These are phyloP conservation scores for Rosellinia necatrix DNA, from an alignment of 2,329 filamentous ascomycete genomes.

Conservation along the genomic window DNA sequence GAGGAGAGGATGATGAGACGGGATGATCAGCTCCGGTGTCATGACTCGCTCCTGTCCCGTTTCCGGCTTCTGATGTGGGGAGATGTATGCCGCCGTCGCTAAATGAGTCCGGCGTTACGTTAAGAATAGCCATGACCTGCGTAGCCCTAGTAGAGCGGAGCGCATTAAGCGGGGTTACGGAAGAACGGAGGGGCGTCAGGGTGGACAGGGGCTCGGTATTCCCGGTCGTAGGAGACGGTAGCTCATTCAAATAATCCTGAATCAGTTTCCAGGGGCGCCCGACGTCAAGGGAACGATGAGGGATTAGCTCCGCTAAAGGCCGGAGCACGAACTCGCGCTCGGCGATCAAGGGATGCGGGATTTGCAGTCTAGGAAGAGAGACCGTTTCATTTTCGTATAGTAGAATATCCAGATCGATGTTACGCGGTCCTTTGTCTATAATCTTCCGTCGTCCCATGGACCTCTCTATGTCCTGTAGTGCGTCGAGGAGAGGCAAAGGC, in stretches of 20 bases:
- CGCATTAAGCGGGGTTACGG: slow-evolving; percentile 61
- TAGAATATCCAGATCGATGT: slow-evolving; percentile 92
- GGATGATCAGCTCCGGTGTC: neutral
- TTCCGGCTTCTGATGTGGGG: slow-evolving; percentile 29
- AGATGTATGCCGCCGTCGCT: slow-evolving; percentile 79
- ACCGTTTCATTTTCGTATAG: slow-evolving; percentile 73
- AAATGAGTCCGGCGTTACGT: slow-evolving; percentile 95
- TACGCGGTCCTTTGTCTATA: slow-evolving; percentile 91
- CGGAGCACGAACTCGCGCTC: slow-evolving; percentile 94
- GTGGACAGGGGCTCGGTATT: slow-evolving; percentile 57
- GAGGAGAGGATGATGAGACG: neutral
- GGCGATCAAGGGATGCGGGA: slow-evolving; percentile 83
- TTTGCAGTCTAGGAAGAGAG: slow-evolving; percentile 71
- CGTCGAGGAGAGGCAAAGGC: slow-evolving; percentile 76
- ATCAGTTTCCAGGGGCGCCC: slow-evolving; percentile 63
- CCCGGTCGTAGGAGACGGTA: slow-evolving; percentile 47
- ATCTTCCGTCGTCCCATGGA: slow-evolving; percentile 79
- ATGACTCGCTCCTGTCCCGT: neutral
- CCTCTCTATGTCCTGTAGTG: slow-evolving; percentile 83
- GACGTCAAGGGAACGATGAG: slow-evolving; percentile 57
- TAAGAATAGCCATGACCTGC: slow-evolving; percentile 90
- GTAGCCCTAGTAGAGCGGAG: slow-evolving; percentile 65
- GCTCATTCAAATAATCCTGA: slow-evolving; percentile 64
- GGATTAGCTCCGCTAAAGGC: slow-evolving; percentile 76
- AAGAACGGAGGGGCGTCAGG: slow-evolving; percentile 58